A percentile compares a stretch with the other conserved stretches of the same genome.
Conservation (phyloP, 371 early-diverging fungal species). For the Synchytrium microbalum region DNA sequence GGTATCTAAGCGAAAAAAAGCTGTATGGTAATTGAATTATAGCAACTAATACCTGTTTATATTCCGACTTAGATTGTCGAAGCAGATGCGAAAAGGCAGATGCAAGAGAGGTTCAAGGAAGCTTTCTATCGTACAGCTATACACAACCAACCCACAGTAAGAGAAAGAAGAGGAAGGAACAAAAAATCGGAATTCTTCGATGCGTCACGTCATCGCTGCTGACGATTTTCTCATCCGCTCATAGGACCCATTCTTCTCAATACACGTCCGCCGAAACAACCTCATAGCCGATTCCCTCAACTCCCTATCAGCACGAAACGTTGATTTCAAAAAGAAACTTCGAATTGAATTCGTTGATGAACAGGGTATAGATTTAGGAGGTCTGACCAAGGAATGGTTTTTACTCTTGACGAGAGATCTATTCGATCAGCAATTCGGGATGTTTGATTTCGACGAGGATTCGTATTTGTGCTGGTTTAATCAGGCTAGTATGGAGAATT, state of each 20-base stretch:
- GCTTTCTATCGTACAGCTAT: slow-evolving; percentile 33
- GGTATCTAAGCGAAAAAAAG: slow-evolving; percentile 10
- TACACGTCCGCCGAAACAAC: slow-evolving; percentile 28
- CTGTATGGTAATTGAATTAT: neutral
- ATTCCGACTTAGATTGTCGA: slow-evolving; percentile 29
- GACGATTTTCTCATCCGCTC: slow-evolving; percentile 2
- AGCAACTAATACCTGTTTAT: neutral
- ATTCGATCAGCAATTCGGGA: slow-evolving; percentile 86
- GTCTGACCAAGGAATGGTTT: slow-evolving; percentile 95
- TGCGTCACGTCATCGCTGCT: slow-evolving; percentile 1
- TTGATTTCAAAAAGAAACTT: slow-evolving; percentile 40
- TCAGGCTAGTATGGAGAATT: slow-evolving; percentile 49
- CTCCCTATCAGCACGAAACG: slow-evolving; percentile 29
- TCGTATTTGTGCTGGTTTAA: slow-evolving; percentile 81
- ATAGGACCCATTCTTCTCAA: slow-evolving; percentile 36
- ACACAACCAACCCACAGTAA: slow-evolving; percentile 14
- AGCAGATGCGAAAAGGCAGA: slow-evolving; percentile 32
- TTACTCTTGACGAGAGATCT: slow-evolving; percentile 82
- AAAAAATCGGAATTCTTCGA: neutral
- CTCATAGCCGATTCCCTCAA: slow-evolving; percentile 37
- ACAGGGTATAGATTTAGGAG: slow-evolving; percentile 83
- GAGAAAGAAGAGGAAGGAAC: too few relatives aligned
- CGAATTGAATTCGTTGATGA: slow-evolving; percentile 40
- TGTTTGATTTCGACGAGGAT: slow-evolving; percentile 80
- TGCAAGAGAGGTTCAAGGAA: slow-evolving; percentile 35